phyloP scores from a whole-genome alignment of 306 rosid species.

The Malus sylvestris region DNA sequence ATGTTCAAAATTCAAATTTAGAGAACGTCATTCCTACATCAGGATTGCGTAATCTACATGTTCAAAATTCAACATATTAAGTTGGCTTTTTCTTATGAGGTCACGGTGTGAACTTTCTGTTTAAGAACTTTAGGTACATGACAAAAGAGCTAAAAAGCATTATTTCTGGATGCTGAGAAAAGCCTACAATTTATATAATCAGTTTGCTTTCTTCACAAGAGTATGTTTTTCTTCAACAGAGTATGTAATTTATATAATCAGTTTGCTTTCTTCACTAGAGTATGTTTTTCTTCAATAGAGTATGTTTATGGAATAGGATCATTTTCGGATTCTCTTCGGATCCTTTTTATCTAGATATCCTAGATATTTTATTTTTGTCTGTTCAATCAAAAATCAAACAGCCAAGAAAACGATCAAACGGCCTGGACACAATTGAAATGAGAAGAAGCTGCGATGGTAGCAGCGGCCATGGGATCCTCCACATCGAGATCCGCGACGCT shows the following conservation, averaged over 20 bases:
- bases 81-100: neutral
- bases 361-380: no score
- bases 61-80: neutral
- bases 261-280: neutral
- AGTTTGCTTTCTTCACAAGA: neutral
- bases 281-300: neutral
- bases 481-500: no score
- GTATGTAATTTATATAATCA: neutral
- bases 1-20: neutral
- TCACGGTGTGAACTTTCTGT: neutral
- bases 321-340: no score
- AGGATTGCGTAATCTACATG: neutral
- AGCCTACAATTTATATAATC: neutral
- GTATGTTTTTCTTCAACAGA: neutral
- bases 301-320: no score
- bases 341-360: no score
- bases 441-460: no score
- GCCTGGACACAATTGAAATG: no score
- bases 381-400: no score
- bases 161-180: neutral
- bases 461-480: no score
- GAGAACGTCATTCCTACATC: neutral
- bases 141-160: conserved; percentile 1
- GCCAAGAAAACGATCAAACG: no score
- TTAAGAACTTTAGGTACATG: neutral